phyloP scores from a whole-genome alignment of 495 filamentous ascomycete species.

The Amorphotheca resinae region DNA sequence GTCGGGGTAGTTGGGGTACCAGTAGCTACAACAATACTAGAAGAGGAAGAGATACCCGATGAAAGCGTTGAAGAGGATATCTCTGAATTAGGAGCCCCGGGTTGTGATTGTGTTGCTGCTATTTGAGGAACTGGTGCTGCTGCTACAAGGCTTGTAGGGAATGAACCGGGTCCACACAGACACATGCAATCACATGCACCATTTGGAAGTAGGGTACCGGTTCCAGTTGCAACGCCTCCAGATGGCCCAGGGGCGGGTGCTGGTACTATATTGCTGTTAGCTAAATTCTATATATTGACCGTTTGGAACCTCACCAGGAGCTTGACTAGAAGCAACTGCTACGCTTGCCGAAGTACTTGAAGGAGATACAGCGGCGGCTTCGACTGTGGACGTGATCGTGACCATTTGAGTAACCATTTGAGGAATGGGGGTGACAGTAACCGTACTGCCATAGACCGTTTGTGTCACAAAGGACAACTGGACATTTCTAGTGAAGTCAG shows the following conservation, averaged over 20 bases:
- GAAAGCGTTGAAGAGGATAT: background rate
- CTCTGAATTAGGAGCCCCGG: background rate
- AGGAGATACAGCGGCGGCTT: constrained; percentile 9
- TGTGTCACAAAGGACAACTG: constrained; percentile 29
- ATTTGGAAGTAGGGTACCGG: constrained; percentile 22
- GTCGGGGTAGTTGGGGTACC: background rate
- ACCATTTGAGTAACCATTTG: constrained; percentile 27
- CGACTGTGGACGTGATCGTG: constrained; percentile 16
- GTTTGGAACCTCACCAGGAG: background rate
- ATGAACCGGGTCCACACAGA: constrained; percentile 40
- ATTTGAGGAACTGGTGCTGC: background rate
- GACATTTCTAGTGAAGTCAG: constrained; percentile 8
- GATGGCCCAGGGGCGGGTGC: constrained; percentile 7
- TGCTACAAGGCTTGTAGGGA: constrained; percentile 19
- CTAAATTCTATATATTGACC: background rate
- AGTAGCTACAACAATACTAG: background rate
- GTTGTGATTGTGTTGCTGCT: background rate
- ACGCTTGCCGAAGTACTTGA: background rate
- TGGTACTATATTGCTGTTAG: constrained; percentile 1
- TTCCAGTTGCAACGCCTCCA: constrained; percentile 19
- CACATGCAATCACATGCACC: constrained; percentile 44
- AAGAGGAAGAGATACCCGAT: background rate
- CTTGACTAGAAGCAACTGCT: background rate
- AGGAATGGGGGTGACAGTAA: constrained; percentile 30
- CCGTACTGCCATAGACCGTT: constrained; percentile 27